Conservation (phyloP, 2,329 filamentous ascomycete genomes). For the Chrysoporthe puriensis region DNA sequence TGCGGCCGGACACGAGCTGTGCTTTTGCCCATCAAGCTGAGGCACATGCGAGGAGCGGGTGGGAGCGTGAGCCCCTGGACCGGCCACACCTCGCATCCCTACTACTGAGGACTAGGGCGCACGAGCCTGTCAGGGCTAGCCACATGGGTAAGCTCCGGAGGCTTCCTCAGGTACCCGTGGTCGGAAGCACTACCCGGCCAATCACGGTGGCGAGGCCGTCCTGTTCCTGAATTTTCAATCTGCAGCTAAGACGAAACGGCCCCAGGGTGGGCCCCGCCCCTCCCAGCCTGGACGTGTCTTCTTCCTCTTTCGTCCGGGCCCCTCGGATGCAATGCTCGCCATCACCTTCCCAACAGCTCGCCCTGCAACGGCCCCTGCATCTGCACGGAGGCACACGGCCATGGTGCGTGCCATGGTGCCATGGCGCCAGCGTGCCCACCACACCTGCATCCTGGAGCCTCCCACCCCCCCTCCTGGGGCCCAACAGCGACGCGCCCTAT, state of each 20-base stretch:
- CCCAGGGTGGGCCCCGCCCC: conserved; percentile 18
- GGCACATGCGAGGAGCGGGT: conserved; percentile 21
- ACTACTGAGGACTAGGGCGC: not conserved
- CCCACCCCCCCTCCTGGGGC: not conserved
- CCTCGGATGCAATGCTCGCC: conserved; percentile 9
- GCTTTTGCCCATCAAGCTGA: not conserved
- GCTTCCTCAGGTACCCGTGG: conserved; percentile 47
- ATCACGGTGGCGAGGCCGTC: conserved; percentile 32
- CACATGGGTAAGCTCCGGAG: conserved; percentile 39
- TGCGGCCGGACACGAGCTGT: conserved; percentile 15
- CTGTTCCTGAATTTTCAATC: conserved; percentile 26
- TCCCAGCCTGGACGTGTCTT: conserved; percentile 14
- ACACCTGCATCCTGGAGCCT: not conserved
- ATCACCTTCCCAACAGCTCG: conserved; percentile 1
- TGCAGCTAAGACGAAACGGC: conserved; percentile 23
- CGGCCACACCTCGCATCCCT: conserved; percentile 18
- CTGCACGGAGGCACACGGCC: not conserved
- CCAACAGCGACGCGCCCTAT: conserved; percentile 1
- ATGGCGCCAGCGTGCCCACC: not conserved
- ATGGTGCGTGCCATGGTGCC: not conserved
- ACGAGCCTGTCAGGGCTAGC: conserved; percentile 42
- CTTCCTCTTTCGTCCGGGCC: not conserved
- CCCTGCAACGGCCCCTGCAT: conserved; percentile 8
- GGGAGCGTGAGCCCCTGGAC: conserved; percentile 20
- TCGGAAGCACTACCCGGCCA: conserved; percentile 36